Base-by-base conservation (phyloP, 768 basidiomycete genomes). In the Mycena amicta region DNA sequence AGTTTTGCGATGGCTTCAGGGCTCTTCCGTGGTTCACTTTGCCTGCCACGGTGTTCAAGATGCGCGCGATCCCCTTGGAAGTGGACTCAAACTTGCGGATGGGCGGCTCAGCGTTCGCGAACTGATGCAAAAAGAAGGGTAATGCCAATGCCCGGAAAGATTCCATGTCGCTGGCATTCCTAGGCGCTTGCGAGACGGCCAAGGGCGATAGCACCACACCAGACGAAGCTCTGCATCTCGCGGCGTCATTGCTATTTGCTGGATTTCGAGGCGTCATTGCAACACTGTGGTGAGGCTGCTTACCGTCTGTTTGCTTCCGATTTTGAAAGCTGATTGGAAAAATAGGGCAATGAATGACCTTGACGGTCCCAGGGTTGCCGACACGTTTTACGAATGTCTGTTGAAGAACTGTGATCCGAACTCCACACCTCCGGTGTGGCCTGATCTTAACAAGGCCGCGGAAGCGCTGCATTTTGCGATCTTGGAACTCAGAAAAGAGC, bases 21-120 rank as follows among this genome's bases (percentile, higher is more conserved):
- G 47, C n/a, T 49, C 52, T 25, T 47, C 51, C 13, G 52, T 60
- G 25, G 41, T 67, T 13, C 67, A 67, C 53, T 53, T 68, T 47
- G 67, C 67, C 22, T 65, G 61, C 30, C 67, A 68, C 45, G 67
- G 67, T 27, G 31, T 47, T 20, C 67, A 68, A 51, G 52, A 66
- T 33, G 27, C 30, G 15, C 33, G 41, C 2, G 39, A 62, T 18
- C 66, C 67, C 15, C 62, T 62, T 13, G 39, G 64, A 31, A 68
- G 67, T 46, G 67, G 46, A 2, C 60, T 68, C 49, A 37, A 47
- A 18, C 49, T 66, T 39, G 40, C 62, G 5, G 61, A 68, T 52
- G 66, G 59, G 16, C 47, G 46, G 11, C 50, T 68, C 12, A 59
- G 43, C 8, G 40, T 68, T 26, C 5, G 11, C 5, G 26, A 40